Conservation (phyloP, 768 basidiomycete species). For the Podaxis sp. region DNA sequence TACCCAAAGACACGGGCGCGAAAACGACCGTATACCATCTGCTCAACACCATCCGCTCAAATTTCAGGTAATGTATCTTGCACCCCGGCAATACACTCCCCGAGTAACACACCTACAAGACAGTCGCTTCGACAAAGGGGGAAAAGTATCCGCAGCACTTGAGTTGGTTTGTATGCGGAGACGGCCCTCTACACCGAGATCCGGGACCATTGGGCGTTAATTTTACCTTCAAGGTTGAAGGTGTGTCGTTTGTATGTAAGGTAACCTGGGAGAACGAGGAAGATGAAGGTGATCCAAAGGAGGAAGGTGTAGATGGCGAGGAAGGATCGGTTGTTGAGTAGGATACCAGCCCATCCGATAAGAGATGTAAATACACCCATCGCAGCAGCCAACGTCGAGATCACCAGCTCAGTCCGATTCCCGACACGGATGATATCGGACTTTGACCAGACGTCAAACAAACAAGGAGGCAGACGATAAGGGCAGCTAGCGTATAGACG, state of each 20-base stretch:
- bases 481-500: slow-evolving; percentile 54
- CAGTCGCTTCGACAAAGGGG: slow-evolving; percentile 78
- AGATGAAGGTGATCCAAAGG: slow-evolving; percentile 70
- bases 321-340: slow-evolving; percentile 83
- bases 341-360: slow-evolving; percentile 75
- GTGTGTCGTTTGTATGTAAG: slow-evolving; percentile 69
- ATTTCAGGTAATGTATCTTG: slow-evolving; percentile 59
- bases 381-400: slow-evolving; percentile 68
- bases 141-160: slow-evolving; percentile 81
- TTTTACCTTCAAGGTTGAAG: slow-evolving; percentile 81
- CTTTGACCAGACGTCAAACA: slow-evolving; percentile 72
- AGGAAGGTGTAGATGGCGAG: slow-evolving; percentile 76
- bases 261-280: slow-evolving; percentile 76
- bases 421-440: slow-evolving; percentile 73
- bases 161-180: slow-evolving; percentile 67
- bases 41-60: slow-evolving; percentile 52
- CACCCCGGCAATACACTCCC: slow-evolving; percentile 72
- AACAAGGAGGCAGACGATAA: slow-evolving; percentile 66
- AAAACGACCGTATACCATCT: slow-evolving; percentile 70
- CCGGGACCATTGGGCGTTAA: slow-evolving; percentile 74
- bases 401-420: slow-evolving; percentile 63
- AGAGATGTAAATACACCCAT: slow-evolving; percentile 62
- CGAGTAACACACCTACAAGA: slow-evolving; percentile 71
- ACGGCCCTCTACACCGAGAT: slow-evolving; percentile 57
- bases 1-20: slow-evolving; percentile 40